phyloP scores from a whole-genome alignment of 768 basidiomycete species.

The Amanita molliuscula region DNA sequence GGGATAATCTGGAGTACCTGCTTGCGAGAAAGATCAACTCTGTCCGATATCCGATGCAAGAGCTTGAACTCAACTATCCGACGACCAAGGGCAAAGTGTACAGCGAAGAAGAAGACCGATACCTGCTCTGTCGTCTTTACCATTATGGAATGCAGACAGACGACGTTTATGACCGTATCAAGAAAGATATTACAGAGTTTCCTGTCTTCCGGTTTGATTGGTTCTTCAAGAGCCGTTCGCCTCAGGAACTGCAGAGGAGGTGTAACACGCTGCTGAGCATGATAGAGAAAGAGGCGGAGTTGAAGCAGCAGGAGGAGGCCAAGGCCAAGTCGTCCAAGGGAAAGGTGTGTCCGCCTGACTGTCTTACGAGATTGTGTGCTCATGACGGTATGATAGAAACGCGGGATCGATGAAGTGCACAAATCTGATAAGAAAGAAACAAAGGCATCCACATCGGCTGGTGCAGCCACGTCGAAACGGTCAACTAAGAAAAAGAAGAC shows the following conservation, averaged over 20 bases:
- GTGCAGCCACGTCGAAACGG: conserved; percentile 39
- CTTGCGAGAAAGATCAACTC: conserved; percentile 76
- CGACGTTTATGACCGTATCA: conserved; percentile 91
- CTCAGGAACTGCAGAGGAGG: conserved; percentile 79
- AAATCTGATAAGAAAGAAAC: conserved; percentile 43
- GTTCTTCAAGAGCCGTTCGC: conserved; percentile 93
- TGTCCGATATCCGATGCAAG: conserved; percentile 89
- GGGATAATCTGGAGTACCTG: conserved; percentile 69
- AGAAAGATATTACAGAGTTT: conserved; percentile 93
- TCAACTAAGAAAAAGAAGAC: conserved; percentile 64
- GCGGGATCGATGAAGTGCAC: conserved; percentile 57
- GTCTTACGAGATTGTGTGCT: too few relatives aligned
- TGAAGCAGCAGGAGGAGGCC: conserved; percentile 55
- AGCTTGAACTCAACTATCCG: conserved; percentile 90
- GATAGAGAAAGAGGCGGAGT: conserved; percentile 88
- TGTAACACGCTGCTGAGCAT: conserved; percentile 82
- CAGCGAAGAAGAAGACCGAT: conserved; percentile 94
- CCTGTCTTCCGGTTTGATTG: conserved; percentile 97
- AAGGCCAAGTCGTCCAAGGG: conserved; percentile 52
- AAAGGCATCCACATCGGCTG: conserved; percentile 50
- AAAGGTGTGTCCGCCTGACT: conserved; percentile 57
- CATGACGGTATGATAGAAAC: conserved; percentile 57
- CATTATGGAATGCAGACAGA: conserved; percentile 85
- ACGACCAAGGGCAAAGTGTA: conserved; percentile 96
- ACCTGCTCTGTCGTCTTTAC: conserved; percentile 80